A percentile compares a stretch with the other conserved stretches of the same genome.
phyloP scores from a whole-genome alignment of 2,329 filamentous ascomycete genomes.

The Fusarium haematococcum region DNA sequence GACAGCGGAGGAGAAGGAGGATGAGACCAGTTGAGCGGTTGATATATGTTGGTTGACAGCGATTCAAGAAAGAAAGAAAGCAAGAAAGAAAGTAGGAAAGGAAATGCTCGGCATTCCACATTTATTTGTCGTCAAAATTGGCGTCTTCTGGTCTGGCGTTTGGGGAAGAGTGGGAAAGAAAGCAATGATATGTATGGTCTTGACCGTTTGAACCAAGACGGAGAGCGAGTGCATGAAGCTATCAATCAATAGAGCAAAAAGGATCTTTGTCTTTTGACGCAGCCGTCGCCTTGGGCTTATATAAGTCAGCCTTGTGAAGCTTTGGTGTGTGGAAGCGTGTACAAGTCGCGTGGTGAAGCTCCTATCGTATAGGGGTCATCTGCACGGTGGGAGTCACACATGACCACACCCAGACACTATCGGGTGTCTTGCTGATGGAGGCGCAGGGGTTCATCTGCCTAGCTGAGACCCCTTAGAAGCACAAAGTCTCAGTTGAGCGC shows the following conservation, averaged over 20 bases:
- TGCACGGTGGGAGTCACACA: constrained; percentile 32
- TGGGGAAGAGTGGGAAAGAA: constrained; percentile 46
- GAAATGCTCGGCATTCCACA: constrained; percentile 36
- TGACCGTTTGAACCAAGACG: constrained; percentile 40
- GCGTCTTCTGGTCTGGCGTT: constrained; percentile 50
- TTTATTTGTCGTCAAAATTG: constrained; percentile 38
- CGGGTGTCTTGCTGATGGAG: constrained; percentile 26
- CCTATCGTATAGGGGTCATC: constrained; percentile 32
- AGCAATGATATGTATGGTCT: constrained; percentile 47
- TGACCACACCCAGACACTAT: constrained; percentile 34
- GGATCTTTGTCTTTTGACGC: constrained; percentile 2
- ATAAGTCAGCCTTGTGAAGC: neutral
- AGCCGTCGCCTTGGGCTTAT: neutral
- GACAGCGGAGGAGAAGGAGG: neutral
- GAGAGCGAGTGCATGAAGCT: constrained; percentile 34
- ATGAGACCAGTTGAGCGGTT: constrained; percentile 4
- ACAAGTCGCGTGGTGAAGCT: constrained; percentile 35
- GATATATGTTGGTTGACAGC: neutral
- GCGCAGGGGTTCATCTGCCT: constrained; percentile 41
- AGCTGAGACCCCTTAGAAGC: constrained; percentile 10
- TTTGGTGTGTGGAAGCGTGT: neutral
- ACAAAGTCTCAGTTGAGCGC: constrained; percentile 5
- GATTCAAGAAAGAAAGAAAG: constrained; percentile 11
- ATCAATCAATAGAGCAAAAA: constrained; percentile 41
- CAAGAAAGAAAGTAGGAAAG: constrained; percentile 21